Percentiles rank a stretch among this genome's conserved stretches.
Conservation (phyloP, 1,284 basidiomycete genomes). For the Macrocystidia cucumis region DNA sequence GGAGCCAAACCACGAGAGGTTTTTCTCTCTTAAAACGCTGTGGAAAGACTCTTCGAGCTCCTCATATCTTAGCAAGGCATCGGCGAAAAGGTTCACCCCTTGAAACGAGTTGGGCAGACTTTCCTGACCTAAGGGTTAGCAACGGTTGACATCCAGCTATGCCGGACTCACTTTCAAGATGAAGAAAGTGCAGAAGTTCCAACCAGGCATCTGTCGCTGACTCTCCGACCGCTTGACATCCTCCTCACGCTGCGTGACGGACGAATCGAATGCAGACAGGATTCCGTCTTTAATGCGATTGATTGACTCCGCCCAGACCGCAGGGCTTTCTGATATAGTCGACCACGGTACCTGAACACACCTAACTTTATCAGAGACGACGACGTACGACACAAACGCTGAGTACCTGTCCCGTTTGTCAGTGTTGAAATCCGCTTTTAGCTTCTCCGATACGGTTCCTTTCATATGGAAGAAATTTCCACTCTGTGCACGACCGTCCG, state of each 20-base stretch:
- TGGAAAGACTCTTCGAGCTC: slow-evolving; percentile 88
- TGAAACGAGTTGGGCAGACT: slow-evolving; percentile 90
- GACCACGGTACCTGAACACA: slow-evolving; percentile 78
- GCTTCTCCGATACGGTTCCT: slow-evolving; percentile 83
- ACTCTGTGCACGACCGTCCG: slow-evolving; percentile 51
- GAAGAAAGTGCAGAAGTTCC: slow-evolving; percentile 98
- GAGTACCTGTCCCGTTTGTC: slow-evolving; percentile 89
- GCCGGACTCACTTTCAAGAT: slow-evolving; percentile 68
- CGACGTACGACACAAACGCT: slow-evolving; percentile 13
- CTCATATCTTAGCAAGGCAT: slow-evolving; percentile 85
- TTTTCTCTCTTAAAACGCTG: slow-evolving; percentile 73
- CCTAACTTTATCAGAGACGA: slow-evolving; percentile 3
- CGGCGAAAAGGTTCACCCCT: slow-evolving; percentile 84
- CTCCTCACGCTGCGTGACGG: slow-evolving; percentile 76
- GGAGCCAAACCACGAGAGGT: slow-evolving; percentile 85
- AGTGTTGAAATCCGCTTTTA: slow-evolving; percentile 88
- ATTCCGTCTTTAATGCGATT: slow-evolving; percentile 88
- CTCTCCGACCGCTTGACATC: slow-evolving; percentile 83
- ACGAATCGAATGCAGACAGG: slow-evolving; percentile 74
- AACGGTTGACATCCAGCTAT: not conserved
- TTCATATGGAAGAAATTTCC: slow-evolving; percentile 77
- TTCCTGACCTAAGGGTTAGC: slow-evolving; percentile 52
- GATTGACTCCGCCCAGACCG: slow-evolving; percentile 85
- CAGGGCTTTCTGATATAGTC: slow-evolving; percentile 63
- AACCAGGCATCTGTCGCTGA: slow-evolving; percentile 84